Evolutionary conservation across 306 rosid species (phyloP).

Genomic region (Lathyrus aphaca): DNA sequence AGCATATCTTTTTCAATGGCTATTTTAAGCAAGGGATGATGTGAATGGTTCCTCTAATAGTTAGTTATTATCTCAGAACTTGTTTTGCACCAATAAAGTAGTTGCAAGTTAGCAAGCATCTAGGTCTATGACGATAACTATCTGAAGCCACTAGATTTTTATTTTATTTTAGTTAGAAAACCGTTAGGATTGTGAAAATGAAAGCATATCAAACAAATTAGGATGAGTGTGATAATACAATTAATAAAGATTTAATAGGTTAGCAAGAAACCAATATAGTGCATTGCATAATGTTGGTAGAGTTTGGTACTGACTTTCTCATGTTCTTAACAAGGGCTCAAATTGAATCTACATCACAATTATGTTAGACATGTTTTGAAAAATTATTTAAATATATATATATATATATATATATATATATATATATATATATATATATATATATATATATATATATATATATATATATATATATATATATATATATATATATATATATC

Average conservation of each 20-base stretch:
- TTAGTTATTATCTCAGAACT: slow-evolving; percentile 27
- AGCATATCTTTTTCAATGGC: slow-evolving; percentile 14
- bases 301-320: slow-evolving; percentile 67
- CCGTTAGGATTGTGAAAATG: slow-evolving; percentile 50
- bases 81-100: slow-evolving; percentile 3
- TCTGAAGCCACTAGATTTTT: slow-evolving; percentile 3
- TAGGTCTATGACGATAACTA: slow-evolving; percentile 21
- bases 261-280: slow-evolving; percentile 48
- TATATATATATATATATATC: no score
- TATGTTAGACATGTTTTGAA: background rate
- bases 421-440: no score
- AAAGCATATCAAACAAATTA: slow-evolving; percentile 35
- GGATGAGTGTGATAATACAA: background rate
- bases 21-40: background rate
- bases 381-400: background rate
- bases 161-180: slow-evolving; percentile 10
- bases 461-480: no score
- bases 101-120: background rate
- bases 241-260: slow-evolving; percentile 55
- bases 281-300: slow-evolving; percentile 49
- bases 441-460: no score
- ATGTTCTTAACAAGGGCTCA: slow-evolving; percentile 32
- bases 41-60: slow-evolving; percentile 1
- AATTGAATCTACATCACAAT: background rate
- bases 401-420: no score